Conservation (phyloP, 768 basidiomycete species). For the Hygrophorus russula region DNA sequence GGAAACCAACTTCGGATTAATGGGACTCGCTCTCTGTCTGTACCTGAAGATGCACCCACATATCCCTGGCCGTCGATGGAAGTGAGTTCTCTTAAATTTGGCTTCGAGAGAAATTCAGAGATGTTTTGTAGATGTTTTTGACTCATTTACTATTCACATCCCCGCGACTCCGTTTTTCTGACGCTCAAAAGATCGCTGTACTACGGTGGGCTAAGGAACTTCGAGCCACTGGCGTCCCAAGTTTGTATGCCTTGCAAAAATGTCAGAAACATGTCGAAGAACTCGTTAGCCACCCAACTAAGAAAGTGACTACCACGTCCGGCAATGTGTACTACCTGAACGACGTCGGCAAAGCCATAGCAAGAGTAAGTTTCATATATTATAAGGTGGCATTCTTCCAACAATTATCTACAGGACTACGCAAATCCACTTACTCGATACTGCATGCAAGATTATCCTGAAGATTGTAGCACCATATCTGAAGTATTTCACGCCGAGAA, state of each 20-base stretch:
- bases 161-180: constrained; percentile 18
- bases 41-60: neutral
- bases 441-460: constrained; percentile 18
- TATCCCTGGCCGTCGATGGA: constrained; percentile 7
- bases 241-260: constrained; percentile 13
- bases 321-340: constrained; percentile 20
- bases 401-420: constrained; percentile 14
- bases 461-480: constrained; percentile 13
- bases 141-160: constrained; percentile 22
- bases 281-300: constrained; percentile 14
- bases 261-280: constrained; percentile 9
- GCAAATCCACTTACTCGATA: constrained; percentile 13
- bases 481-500: constrained; percentile 18
- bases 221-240: constrained; percentile 17
- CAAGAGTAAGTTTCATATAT: neutral
- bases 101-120: neutral
- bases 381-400: neutral
- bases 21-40: neutral
- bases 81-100: neutral
- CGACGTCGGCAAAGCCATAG: constrained; percentile 2
- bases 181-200: constrained; percentile 17
- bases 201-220: constrained; percentile 18
- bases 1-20: neutral
- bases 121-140: constrained; percentile 13
- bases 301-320: constrained; percentile 9